These are phyloP conservation scores for Chaetomium sp. DNA, from an alignment of 2,329 filamentous ascomycete species.

Conservation along the genomic window DNA sequence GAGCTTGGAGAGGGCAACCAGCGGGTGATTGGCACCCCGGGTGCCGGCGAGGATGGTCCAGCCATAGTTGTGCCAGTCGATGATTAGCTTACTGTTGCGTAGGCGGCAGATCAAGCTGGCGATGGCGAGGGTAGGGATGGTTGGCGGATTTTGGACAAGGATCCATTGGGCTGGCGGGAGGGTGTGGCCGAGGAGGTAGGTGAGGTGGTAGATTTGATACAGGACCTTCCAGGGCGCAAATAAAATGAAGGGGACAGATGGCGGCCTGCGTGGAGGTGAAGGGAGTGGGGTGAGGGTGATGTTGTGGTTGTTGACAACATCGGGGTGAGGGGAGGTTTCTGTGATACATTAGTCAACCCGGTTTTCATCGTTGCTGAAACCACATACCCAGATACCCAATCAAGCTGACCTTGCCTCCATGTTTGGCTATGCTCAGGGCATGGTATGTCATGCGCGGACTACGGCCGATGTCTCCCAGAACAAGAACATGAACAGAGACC, in stretches of 20 bases:
- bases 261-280: constrained; percentile 65
- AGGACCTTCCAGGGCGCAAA: constrained; percentile 82
- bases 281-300: constrained; percentile 73
- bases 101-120: constrained; percentile 72
- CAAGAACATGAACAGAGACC: constrained; percentile 72
- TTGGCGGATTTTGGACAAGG: constrained; percentile 89
- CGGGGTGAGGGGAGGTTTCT: constrained; percentile 82
- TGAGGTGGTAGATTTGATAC: constrained; percentile 75
- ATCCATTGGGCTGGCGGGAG: constrained; percentile 80
- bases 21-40: constrained; percentile 61
- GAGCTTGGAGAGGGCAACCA: constrained; percentile 74
- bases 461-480: constrained; percentile 91
- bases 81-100: constrained; percentile 78
- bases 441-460: constrained; percentile 99
- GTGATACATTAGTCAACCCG: not conserved
- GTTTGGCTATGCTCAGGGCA: constrained; percentile 84
- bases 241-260: constrained; percentile 73
- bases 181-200: constrained; percentile 70
- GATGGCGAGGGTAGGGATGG: constrained; percentile 84
- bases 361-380: too few relatives aligned
- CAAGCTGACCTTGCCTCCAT: constrained; percentile 77
- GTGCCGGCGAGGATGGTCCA: constrained; percentile 82
- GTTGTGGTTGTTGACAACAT: constrained; percentile 66
- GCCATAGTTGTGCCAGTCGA: constrained; percentile 99
- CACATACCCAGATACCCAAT: constrained; percentile 79